Conservation (phyloP, 164 flowering plant species). For the Piper betle region DNA sequence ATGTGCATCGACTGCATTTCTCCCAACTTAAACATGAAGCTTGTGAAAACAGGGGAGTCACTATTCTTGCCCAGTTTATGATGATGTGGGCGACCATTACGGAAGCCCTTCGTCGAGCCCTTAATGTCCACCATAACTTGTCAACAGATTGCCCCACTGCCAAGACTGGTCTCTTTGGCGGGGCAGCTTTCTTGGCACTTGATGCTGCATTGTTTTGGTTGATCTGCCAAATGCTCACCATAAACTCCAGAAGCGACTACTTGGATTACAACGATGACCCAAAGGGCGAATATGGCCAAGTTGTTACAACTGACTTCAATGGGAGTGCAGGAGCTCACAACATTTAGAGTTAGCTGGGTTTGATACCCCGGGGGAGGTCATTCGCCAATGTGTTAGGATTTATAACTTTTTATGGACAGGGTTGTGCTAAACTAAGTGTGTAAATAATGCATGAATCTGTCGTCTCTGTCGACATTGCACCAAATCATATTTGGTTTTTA, state of each 20-base stretch:
- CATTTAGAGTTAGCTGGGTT: background rate
- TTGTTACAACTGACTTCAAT: slow-evolving; percentile 13
- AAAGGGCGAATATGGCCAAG: slow-evolving; percentile 30
- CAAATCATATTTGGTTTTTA: background rate
- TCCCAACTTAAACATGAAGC: background rate
- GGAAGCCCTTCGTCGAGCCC: slow-evolving; percentile 43
- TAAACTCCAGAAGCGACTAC: slow-evolving; percentile 29
- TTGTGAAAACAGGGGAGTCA: slow-evolving; percentile 24
- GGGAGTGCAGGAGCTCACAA: background rate
- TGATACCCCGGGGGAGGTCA: background rate
- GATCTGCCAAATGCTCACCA: slow-evolving; percentile 31
- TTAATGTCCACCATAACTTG: slow-evolving; percentile 22
- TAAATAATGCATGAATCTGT: background rate
- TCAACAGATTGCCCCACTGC: slow-evolving; percentile 24
- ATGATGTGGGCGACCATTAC: slow-evolving; percentile 69
- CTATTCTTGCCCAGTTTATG: slow-evolving; percentile 45
- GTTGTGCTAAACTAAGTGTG: background rate
- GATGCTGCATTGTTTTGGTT: slow-evolving; percentile 37
- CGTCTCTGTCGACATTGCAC: background rate
- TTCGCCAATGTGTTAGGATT: background rate
- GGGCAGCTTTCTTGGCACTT: slow-evolving; percentile 33
- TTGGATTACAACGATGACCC: slow-evolving; percentile 17
- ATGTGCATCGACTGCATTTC: background rate
- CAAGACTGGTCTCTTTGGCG: slow-evolving; percentile 40
- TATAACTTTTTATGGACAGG: background rate